These are phyloP conservation scores for Scenedesmus sp. DNA, from an alignment of 163 green algal genomes.

Conservation along the genomic window DNA sequence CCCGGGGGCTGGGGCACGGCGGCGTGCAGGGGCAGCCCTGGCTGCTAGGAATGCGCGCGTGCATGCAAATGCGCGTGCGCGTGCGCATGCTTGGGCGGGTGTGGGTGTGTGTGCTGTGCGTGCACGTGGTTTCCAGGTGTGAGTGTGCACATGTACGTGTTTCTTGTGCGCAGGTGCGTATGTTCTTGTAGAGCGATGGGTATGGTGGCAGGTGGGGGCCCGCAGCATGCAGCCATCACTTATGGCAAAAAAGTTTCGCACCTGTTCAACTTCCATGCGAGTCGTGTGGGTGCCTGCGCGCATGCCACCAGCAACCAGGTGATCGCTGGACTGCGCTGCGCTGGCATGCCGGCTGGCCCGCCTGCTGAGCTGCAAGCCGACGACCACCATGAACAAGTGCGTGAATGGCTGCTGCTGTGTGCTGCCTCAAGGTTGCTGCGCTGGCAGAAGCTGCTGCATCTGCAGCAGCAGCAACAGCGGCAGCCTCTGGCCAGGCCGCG, in stretches of 20 bases:
- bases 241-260: too few species aligned
- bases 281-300: too few species aligned
- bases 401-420: background rate
- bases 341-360: background rate
- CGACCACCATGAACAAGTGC: background rate
- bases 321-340: too few species aligned
- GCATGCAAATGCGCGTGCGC: background rate
- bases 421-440: constrained; percentile 13
- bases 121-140: background rate
- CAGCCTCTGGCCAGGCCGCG: background rate
- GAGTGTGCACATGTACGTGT: too few species aligned
- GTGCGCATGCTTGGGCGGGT: background rate
- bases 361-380: background rate
- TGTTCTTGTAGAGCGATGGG: background rate
- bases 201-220: background rate
- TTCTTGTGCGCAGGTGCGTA: background rate
- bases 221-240: background rate
- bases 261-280: too few species aligned
- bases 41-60: background rate
- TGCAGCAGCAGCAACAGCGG: constrained; percentile 34
- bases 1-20: background rate
- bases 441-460: constrained; percentile 28
- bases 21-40: background rate
- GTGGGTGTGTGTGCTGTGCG: background rate
- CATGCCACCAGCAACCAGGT: too few species aligned